Evolutionary conservation across 78 protist genomes (phyloP).

Genomic region (Dictyostelium discoideum): dicty_2.7 NC_007091.3:4924501-4925000

Average conservation of each 20-base stretch:
- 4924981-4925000: neutral
- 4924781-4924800: neutral
- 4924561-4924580: constrained; percentile 8
- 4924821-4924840: neutral
- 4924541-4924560: neutral
- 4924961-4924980: neutral
- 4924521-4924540: constrained; percentile 25
- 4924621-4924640: neutral
- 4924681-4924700: no score
- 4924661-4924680: neutral
- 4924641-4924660: neutral
- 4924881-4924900: neutral
- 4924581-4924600: neutral
- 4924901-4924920: neutral
- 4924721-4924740: neutral
- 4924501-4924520: neutral
- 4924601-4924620: neutral
- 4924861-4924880: neutral
- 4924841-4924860: neutral
- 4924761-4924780: neutral
- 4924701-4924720: no score
- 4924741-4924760: neutral
- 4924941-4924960: neutral
- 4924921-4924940: neutral
- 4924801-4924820: neutral